phyloP scores from a whole-genome alignment of 352 stramenopile species.

The Pythium vanterpoolii region DNA sequence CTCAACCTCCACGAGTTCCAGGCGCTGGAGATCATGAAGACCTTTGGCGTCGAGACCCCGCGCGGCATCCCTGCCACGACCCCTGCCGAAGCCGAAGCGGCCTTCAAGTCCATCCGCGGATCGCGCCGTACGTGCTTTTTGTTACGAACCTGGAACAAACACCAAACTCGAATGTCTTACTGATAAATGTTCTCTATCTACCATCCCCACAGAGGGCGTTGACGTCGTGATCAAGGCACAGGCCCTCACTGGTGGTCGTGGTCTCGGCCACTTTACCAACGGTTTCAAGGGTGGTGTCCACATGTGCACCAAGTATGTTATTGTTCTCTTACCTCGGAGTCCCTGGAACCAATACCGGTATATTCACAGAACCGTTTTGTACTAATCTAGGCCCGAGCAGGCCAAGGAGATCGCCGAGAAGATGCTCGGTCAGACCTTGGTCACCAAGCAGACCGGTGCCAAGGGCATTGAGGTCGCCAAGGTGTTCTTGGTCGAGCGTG shows the following conservation, averaged over 20 bases:
- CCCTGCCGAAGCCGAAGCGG: conserved; percentile 74
- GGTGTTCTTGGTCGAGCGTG: conserved; percentile 90
- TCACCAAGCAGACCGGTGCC: conserved; percentile 94
- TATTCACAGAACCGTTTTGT: background rate
- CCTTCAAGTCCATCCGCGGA: conserved; percentile 76
- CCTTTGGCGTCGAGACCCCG: conserved; percentile 77
- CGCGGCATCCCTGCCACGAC: conserved; percentile 70
- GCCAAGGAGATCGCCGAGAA: conserved; percentile 81
- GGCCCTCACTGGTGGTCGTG: conserved; percentile 95
- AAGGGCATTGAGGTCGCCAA: conserved; percentile 89
- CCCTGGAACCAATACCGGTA: too few relatives aligned
- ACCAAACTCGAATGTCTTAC: too few relatives aligned
- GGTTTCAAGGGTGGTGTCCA: conserved; percentile 98
- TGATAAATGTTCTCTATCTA: too few relatives aligned
- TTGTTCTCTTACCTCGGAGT: background rate
- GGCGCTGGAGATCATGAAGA: conserved; percentile 93
- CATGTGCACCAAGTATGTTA: conserved; percentile 87
- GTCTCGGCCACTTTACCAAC: conserved; percentile 95
- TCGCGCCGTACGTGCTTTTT: conserved; percentile 52
- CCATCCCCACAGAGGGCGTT: conserved; percentile 43
- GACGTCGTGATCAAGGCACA: conserved; percentile 97
- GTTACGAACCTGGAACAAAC: too few relatives aligned
- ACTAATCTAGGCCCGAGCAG: conserved; percentile 42
- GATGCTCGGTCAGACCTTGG: conserved; percentile 93
- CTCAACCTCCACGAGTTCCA: conserved; percentile 95